Evolutionary conservation across 176 grass and related monocot genomes (phyloP).

Genomic region (Bromus sterilis): DNA sequence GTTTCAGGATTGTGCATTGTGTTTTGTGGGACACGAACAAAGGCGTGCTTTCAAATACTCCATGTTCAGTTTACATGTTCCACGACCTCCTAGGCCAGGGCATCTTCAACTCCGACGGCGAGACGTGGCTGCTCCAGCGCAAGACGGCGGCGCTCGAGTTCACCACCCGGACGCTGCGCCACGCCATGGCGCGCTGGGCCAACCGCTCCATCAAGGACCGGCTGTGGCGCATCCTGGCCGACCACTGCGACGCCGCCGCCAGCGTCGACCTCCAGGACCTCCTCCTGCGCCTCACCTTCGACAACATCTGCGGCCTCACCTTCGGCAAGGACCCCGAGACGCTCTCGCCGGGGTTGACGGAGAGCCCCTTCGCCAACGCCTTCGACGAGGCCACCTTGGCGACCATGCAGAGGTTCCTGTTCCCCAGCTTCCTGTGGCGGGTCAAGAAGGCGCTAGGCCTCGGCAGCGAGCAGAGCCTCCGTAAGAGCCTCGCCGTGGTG

Average conservation of each 20-base stretch:
- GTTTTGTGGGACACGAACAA: conserved; percentile 26
- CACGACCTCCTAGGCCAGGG: conserved; percentile 93
- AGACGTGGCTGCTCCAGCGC: conserved; percentile 91
- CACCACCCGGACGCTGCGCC: conserved; percentile 81
- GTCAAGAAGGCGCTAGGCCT: conserved; percentile 77
- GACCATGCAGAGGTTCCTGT: conserved; percentile 76
- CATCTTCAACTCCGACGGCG: conserved; percentile 98
- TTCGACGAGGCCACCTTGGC: conserved; percentile 84
- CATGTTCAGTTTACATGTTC: no score
- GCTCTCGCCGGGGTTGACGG: conserved; percentile 46
- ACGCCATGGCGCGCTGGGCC: conserved; percentile 87
- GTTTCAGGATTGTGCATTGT: conserved; percentile 26
- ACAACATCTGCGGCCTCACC: conserved; percentile 95
- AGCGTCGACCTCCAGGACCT: conserved; percentile 90
- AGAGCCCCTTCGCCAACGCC: conserved; percentile 74
- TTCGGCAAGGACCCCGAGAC: conserved; percentile 96
- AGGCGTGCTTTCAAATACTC: no score
- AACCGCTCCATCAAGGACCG: conserved; percentile 75
- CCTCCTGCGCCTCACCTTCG: conserved; percentile 86
- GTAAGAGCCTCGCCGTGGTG: conserved; percentile 70
- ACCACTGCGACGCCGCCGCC: conserved; percentile 24
- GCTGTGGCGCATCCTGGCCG: conserved; percentile 68
- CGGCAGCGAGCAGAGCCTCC: conserved; percentile 70
- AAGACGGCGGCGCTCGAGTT: conserved; percentile 98
- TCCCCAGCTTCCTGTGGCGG: conserved; percentile 75